phyloP scores from a whole-genome alignment of 1,284 basidiomycete species.

The Mrakiaceae sp. region DNA sequence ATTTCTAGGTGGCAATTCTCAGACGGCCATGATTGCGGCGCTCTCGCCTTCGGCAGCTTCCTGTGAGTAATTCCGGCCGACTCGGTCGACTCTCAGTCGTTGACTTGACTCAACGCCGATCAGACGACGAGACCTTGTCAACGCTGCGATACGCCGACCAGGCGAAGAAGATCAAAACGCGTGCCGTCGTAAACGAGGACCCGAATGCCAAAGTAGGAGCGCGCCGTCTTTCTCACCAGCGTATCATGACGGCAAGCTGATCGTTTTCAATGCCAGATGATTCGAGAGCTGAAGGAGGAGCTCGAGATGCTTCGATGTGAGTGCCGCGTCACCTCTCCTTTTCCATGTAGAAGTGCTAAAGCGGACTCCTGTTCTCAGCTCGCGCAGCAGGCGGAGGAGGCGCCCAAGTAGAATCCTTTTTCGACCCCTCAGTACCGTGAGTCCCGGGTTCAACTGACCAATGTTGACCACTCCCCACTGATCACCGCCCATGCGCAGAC shows the following conservation, averaged over 20 bases:
- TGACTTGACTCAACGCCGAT: not conserved
- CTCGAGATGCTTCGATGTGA: conserved; percentile 72
- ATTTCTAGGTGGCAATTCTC: conserved; percentile 65
- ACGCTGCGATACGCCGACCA: conserved; percentile 86
- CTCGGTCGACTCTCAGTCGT: not conserved
- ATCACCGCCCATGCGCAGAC: conserved; percentile 24
- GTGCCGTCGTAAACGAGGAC: conserved; percentile 97
- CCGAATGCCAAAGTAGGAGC: conserved; percentile 67
- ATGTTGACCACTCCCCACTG: not conserved
- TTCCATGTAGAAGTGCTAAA: not conserved
- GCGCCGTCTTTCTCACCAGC: too few relatives aligned
- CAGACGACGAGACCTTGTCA: conserved; percentile 85
- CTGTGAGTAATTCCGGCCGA: conserved; percentile 20
- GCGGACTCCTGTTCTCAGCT: conserved; percentile 37
- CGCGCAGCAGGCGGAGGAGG: conserved; percentile 47
- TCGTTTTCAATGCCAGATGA: conserved; percentile 54
- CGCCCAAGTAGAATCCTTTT: conserved; percentile 51
- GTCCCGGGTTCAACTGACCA: not conserved
- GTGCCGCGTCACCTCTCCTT: conserved; percentile 20
- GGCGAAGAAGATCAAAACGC: conserved; percentile 99
- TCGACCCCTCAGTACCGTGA: conserved; percentile 69
- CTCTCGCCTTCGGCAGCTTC: conserved; percentile 42
- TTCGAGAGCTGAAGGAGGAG: conserved; percentile 96
- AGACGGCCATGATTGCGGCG: conserved; percentile 92
- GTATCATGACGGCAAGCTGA: conserved; percentile 46